A percentile compares a stretch with the other conserved stretches of the same genome.
phyloP scores from a whole-genome alignment of 2,329 filamentous ascomycete species.

The Aspergillus thermomutatus region DNA sequence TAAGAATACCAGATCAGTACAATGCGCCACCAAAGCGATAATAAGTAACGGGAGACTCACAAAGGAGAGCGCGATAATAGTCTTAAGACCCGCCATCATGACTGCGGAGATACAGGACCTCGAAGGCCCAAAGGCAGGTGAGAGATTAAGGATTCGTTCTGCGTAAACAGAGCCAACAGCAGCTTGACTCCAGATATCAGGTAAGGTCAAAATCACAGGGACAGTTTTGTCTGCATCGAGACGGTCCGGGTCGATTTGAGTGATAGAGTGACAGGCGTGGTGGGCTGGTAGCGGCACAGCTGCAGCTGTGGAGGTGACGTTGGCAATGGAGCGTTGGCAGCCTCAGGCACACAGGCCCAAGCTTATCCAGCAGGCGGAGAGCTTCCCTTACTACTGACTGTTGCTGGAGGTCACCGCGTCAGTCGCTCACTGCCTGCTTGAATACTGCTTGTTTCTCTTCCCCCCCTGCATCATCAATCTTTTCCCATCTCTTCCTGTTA shows the following conservation, averaged over 20 bases:
- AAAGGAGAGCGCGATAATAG: slow-evolving; percentile 98
- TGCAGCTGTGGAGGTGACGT: slow-evolving; percentile 25
- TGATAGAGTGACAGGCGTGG: background rate
- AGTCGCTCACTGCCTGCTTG: slow-evolving; percentile 31
- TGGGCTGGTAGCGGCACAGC: background rate
- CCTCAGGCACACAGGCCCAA: slow-evolving; percentile 16
- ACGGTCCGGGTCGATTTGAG: background rate
- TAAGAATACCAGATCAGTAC: slow-evolving; percentile 2
- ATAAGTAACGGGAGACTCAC: slow-evolving; percentile 48
- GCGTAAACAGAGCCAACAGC: slow-evolving; percentile 2
- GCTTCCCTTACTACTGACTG: slow-evolving; percentile 5
- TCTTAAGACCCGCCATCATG: slow-evolving; percentile 87
- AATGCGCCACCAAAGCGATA: background rate
- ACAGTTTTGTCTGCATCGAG: slow-evolving; percentile 9
- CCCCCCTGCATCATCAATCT: slow-evolving; percentile 3
- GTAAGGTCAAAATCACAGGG: background rate
- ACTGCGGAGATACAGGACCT: slow-evolving; percentile 26
- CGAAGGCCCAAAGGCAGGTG: slow-evolving; percentile 13
- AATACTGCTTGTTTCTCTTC: background rate
- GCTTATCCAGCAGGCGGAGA: slow-evolving; percentile 7
- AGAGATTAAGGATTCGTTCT: background rate
- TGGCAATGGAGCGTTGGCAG: slow-evolving; percentile 8
- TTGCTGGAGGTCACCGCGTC: slow-evolving; percentile 28
- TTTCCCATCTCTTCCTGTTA: slow-evolving; percentile 12
- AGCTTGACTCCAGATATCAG: background rate